Evolutionary conservation across 2,329 filamentous ascomycete genomes (phyloP).

Genomic region (Nothopassalora personata): DNA sequence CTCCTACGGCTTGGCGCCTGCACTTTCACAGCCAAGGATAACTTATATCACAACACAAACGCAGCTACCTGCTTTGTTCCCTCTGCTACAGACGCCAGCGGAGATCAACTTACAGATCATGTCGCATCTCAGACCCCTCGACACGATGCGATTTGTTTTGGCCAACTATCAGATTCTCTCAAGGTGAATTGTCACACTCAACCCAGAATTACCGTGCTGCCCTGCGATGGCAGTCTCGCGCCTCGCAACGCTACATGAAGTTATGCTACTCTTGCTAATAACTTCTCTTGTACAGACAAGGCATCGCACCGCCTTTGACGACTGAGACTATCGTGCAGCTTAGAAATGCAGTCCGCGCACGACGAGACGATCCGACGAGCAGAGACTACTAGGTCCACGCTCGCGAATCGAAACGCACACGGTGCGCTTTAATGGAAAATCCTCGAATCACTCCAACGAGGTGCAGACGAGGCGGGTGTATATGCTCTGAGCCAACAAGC

Average conservation of each 20-base stretch:
- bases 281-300: slow-evolving; percentile 15
- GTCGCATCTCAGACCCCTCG: slow-evolving; percentile 33
- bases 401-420: not conserved
- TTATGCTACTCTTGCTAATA: not conserved
- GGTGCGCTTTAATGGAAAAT: no score
- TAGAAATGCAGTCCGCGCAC: slow-evolving; percentile 18
- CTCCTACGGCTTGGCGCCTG: slow-evolving; percentile 34
- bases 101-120: slow-evolving; percentile 41
- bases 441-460: no score
- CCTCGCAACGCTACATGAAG: not conserved
- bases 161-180: slow-evolving; percentile 34
- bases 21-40: slow-evolving; percentile 28
- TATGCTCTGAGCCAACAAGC: no score
- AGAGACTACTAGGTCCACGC: not conserved
- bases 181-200: not conserved
- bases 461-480: no score
- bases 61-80: slow-evolving; percentile 26
- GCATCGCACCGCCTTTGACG: slow-evolving; percentile 32
- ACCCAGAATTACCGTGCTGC: not conserved
- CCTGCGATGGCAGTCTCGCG: no score
- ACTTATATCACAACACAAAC: slow-evolving; percentile 29
- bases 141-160: slow-evolving; percentile 37
- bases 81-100: slow-evolving; percentile 32
- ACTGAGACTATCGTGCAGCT: slow-evolving; percentile 24
- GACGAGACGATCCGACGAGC: not conserved